These are phyloP conservation scores for Candida tallmaniae DNA, from an alignment of 805 yeast genomes.

Conservation along the genomic window DNA sequence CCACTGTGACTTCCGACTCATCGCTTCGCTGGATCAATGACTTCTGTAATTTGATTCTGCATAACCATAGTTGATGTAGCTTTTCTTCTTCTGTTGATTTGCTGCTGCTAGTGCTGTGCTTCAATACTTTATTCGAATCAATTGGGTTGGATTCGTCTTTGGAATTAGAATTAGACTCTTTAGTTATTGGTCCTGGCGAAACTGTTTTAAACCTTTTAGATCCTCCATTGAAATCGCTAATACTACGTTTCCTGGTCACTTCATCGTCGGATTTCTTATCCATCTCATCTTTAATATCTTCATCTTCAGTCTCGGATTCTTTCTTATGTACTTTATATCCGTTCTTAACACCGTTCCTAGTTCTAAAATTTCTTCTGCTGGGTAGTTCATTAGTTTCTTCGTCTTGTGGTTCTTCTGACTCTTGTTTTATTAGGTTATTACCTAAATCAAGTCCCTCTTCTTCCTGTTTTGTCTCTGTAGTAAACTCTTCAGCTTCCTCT, in stretches of 20 bases:
- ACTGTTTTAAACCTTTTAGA: constrained; percentile 12
- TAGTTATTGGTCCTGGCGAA: constrained; percentile 11
- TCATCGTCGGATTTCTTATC: constrained; percentile 13
- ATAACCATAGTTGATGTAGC: constrained; percentile 43
- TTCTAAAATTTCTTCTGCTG: constrained; percentile 1
- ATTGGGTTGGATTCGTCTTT: background rate
- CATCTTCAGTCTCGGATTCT: constrained; percentile 1
- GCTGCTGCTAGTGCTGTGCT: background rate
- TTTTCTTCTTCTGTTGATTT: constrained; percentile 32
- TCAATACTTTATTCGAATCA: background rate
- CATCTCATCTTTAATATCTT: constrained; percentile 1
- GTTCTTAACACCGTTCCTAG: constrained; percentile 1
- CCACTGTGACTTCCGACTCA: constrained; percentile 38
- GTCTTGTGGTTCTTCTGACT: background rate
- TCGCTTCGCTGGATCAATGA: constrained; percentile 43
- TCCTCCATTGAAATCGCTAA: constrained; percentile 1
- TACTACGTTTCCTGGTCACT: constrained; percentile 9
- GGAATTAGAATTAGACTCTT: background rate
- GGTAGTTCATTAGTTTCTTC: background rate
- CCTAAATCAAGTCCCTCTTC: background rate
- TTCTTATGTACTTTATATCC: constrained; percentile 3
- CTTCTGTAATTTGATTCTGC: constrained; percentile 46
- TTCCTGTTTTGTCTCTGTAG: constrained; percentile 6
- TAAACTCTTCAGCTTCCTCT: constrained; percentile 14
- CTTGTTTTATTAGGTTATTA: constrained; percentile 1